phyloP scores from a whole-genome alignment of 2,329 filamentous ascomycete species.

The Sporothrix humicola region DNA sequence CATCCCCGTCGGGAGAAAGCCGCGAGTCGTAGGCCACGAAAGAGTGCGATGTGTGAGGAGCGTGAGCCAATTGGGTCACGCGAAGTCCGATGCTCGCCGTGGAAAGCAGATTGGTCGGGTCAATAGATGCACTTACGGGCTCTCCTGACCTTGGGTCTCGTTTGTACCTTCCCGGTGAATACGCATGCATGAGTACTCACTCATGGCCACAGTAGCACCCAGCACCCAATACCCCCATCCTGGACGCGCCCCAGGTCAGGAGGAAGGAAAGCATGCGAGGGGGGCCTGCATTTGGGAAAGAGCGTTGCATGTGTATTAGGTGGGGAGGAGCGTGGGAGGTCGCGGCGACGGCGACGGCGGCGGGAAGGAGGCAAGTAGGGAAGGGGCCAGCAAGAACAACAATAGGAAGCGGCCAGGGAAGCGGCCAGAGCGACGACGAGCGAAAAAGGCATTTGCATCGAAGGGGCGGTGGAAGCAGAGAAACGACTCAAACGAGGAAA shows the following conservation, averaged over 20 bases:
- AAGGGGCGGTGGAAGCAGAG: conserved; percentile 34
- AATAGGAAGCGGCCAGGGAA: background rate
- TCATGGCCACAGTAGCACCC: background rate
- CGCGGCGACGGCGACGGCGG: background rate
- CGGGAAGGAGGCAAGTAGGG: conserved; percentile 15
- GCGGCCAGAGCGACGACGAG: conserved; percentile 2
- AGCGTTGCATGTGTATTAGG: conserved; percentile 7
- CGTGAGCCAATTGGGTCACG: conserved; percentile 9
- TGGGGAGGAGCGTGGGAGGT: conserved; percentile 23
- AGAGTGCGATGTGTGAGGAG: background rate
- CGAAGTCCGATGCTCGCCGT: conserved; percentile 1
- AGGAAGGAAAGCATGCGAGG: conserved; percentile 29
- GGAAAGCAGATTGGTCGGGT: conserved; percentile 6
- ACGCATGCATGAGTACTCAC: background rate
- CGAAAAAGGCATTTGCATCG: conserved; percentile 30
- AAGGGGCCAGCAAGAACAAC: background rate
- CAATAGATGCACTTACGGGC: background rate
- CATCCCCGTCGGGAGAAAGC: conserved; percentile 3
- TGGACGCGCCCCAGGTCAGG: conserved; percentile 21
- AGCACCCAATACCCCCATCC: background rate
- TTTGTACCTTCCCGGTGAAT: conserved; percentile 1
- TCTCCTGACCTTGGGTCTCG: background rate
- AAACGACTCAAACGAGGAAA: background rate
- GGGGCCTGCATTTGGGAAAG: conserved; percentile 23
- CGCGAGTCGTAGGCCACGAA: background rate